Evolutionary conservation across 257 asterid genomes (phyloP), one percentile per base, ranked within the genome.

Genomic region (Solanum virginianum): DNA sequence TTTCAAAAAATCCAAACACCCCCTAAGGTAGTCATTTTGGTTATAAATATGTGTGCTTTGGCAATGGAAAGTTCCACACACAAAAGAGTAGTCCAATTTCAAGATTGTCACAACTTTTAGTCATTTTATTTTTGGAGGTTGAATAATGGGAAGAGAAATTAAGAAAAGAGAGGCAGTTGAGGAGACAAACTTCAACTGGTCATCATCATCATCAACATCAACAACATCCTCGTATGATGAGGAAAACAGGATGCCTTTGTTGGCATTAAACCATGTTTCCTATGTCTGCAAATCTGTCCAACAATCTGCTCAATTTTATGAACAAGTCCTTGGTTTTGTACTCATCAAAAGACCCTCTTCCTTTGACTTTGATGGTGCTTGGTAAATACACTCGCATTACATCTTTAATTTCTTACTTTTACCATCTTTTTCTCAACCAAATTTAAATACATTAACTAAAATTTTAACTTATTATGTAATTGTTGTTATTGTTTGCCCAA

Each of bases 331-430:
- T 32, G 97, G 98, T 0, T 95, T 95, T 13, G 92, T 93, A 69
- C 94, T 92, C 88, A 91, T 95, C 86, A 92, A 92, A 66, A 87
- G 98, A 69, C 98, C 98, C 1, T 94, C 97, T 82, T 95, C 98
- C 55, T 92, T 95, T 70, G 92, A 93, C 86, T 95, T 95, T 57
- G 94, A 93, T 87, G 98, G 98, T 59, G 97, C 98, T 84, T 94
- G 97, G 98, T 94, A 91, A 18, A 17, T 17, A 9, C 16, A 26
- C 13, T n/a, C 22, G 24, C 62, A 51, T 51, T 7, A 22, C 16
- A 0, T 51, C 16, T 17, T 29, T 74, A 39, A 26, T 36, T 47
- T 56, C 10, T 14, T 74, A 16, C 1, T 68, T 32, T 43, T 72
- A 12, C 20, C 29, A 39, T 70, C 16, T 22, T 18, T 16, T 63